phyloP scores from a whole-genome alignment of 371 early-diverging fungal species.

The Chytridiales sp. region DNA sequence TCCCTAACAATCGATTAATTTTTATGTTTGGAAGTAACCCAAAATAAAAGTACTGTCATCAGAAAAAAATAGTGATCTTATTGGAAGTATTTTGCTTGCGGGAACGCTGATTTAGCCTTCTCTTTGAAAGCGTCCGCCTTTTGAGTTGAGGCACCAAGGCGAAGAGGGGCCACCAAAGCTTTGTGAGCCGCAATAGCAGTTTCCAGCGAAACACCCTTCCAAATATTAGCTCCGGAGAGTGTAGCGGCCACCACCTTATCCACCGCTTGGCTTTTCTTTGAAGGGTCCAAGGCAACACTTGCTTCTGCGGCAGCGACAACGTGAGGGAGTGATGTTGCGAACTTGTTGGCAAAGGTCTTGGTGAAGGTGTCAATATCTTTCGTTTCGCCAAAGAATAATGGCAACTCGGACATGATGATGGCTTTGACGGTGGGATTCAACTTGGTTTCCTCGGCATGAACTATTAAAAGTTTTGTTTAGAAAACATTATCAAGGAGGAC shows the following conservation, averaged over 20 bases:
- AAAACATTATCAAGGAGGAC: no score
- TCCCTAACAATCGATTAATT: no score
- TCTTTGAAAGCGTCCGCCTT: no score
- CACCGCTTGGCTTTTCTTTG: constrained; percentile 29
- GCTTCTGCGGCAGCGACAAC: constrained; percentile 46
- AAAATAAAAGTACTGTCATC: no score
- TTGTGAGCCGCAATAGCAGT: constrained; percentile 22
- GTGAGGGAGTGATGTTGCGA: constrained; percentile 45
- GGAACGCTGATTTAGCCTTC: no score
- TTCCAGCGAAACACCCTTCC: constrained; percentile 6
- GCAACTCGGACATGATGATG: constrained; percentile 20
- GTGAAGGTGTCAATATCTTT: constrained; percentile 23
- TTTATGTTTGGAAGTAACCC: no score
- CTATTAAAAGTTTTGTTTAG: not conserved
- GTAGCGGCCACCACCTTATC: constrained; percentile 23
- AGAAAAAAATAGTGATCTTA: no score
- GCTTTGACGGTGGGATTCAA: constrained; percentile 23
- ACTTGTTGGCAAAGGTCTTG: constrained; percentile 17
- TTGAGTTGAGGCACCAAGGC: no score
- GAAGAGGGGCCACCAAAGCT: constrained; percentile 3
- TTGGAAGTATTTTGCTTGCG: no score
- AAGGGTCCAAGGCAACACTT: constrained; percentile 28
- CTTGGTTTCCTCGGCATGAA: not conserved
- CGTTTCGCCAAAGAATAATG: constrained; percentile 25
- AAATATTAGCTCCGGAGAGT: not conserved